These are phyloP conservation scores for Biscogniauxia marginata DNA, from an alignment of 2,329 filamentous ascomycete genomes.

Conservation along the genomic window DNA sequence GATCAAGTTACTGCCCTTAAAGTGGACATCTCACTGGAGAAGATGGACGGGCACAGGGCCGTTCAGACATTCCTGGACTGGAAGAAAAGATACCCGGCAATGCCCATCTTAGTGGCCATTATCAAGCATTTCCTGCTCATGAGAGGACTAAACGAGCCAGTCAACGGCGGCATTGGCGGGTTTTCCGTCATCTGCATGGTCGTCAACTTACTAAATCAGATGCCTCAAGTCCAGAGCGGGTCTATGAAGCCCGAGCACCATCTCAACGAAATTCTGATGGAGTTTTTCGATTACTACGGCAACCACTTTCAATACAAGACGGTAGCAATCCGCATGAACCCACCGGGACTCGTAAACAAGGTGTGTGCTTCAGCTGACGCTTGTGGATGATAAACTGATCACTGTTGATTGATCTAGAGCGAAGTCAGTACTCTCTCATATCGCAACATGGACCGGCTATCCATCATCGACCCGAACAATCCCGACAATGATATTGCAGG, in stretches of 20 bases:
- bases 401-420: slow-evolving; percentile 33
- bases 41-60: slow-evolving; percentile 75
- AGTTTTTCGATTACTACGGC: slow-evolving; percentile 89
- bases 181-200: slow-evolving; percentile 94
- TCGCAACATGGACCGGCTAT: slow-evolving; percentile 66
- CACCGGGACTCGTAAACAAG: slow-evolving; percentile 76
- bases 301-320: slow-evolving; percentile 70
- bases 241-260: slow-evolving; percentile 62
- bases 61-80: slow-evolving; percentile 78
- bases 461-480: slow-evolving; percentile 91
- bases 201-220: slow-evolving; percentile 79
- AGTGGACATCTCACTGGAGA: slow-evolving; percentile 95
- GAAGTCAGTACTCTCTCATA: slow-evolving; percentile 49
- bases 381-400: slow-evolving; percentile 14
- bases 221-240: slow-evolving; percentile 67
- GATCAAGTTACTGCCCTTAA: slow-evolving; percentile 76
- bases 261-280: slow-evolving; percentile 77
- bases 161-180: slow-evolving; percentile 85
- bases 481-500: slow-evolving; percentile 84
- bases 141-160: slow-evolving; percentile 87
- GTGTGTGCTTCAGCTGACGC: slow-evolving; percentile 12
- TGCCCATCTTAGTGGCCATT: slow-evolving; percentile 82
- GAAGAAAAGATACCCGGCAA: slow-evolving; percentile 76
- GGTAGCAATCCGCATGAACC: slow-evolving; percentile 73
- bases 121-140: slow-evolving; percentile 93